Base-by-base conservation (phyloP, 768 basidiomycete species). In the Pholiota molesta region DNA sequence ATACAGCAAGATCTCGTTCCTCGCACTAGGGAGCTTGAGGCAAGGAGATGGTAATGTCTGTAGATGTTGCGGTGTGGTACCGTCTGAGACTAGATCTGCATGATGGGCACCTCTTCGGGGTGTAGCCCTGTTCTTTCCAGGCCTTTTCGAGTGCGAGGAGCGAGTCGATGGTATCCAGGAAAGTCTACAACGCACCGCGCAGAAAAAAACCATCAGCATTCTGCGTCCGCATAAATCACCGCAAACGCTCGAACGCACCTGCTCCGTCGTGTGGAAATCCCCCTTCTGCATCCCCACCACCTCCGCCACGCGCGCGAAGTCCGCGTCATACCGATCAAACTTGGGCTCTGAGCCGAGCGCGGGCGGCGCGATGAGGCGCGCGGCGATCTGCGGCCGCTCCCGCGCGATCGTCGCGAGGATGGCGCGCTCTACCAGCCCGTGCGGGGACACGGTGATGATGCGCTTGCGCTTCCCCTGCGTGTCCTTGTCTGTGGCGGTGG, bases 211-310 rank as follows among this genome's bases (percentile, higher is more conserved):
- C 9, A 9, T 57, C 26, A 31, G 55, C 17, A 44, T 26, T 2
- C 1, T 57, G 40, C 17, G 6, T 19, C 42, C 28, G 17, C 26
- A 19, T 17, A 57, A 44, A 19, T 2, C 31, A 19, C 21, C n/a
- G n/a, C n/a, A 49, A 23, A 42, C n/a, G 21, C 4, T 29, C n/a
- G 14, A 16, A 61, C 62, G 13, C 28, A 61, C 65, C 64, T 68
- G 63, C 55, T 77, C 72, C 0, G 70, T 29, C 7, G 66, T 62
- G 17, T 64, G 58, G 52, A 77, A 79, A n/a, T 79, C 74, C 31
- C 65, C 68, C 54, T 72, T 68, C 57, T 66, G 68, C 66, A 78
- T 59, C 7, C 77, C 75, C 5, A 74, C 54, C 13, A 78, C 72
- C 57, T 73, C 63, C 57, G 76, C 70, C 1, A 79, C 62, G 40